These are phyloP conservation scores for Tanacetum coccineum DNA, from an alignment of 129 eudicot species.

Conservation along the genomic window DNA sequence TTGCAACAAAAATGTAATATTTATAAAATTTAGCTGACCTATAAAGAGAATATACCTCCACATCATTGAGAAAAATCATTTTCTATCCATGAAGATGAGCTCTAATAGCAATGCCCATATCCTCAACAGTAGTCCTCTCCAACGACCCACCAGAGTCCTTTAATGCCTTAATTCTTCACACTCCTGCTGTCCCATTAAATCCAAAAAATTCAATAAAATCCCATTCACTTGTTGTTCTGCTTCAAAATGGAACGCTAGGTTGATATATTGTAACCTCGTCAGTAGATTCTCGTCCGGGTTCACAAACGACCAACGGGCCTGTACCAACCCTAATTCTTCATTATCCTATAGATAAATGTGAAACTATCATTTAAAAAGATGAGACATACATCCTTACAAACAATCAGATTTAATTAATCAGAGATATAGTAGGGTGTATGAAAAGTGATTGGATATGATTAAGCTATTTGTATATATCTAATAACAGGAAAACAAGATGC, in stretches of 20 bases:
- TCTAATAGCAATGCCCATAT: slow-evolving; percentile 53
- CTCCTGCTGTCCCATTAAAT: slow-evolving; percentile 68
- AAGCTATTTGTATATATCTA: too few relatives aligned
- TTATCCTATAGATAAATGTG: too few relatives aligned
- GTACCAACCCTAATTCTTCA: slow-evolving; percentile 53
- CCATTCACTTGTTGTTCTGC: slow-evolving; percentile 71
- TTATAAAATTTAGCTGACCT: too few relatives aligned
- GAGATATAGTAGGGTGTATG: neutral
- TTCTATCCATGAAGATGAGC: slow-evolving; percentile 65
- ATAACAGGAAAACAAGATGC: too few relatives aligned
- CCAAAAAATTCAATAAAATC: too few relatives aligned
- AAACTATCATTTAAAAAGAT: too few relatives aligned
- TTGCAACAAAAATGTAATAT: too few relatives aligned
- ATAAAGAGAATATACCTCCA: slow-evolving; percentile 32
- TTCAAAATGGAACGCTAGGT: slow-evolving; percentile 58
- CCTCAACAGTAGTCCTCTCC: too few relatives aligned
- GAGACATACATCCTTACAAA: too few relatives aligned
- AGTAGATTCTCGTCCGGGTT: slow-evolving; percentile 58
- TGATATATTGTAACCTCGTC: slow-evolving; percentile 51
- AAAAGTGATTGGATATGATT: too few relatives aligned
- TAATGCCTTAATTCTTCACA: slow-evolving; percentile 57
- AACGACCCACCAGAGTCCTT: slow-evolving; percentile 67
- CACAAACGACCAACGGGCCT: slow-evolving; percentile 56
- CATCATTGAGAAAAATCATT: slow-evolving; percentile 59
- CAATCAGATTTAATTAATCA: too few relatives aligned